phyloP scores from a whole-genome alignment of 345 rosid genomes.

The Excoecaria cochinchinensis region DNA sequence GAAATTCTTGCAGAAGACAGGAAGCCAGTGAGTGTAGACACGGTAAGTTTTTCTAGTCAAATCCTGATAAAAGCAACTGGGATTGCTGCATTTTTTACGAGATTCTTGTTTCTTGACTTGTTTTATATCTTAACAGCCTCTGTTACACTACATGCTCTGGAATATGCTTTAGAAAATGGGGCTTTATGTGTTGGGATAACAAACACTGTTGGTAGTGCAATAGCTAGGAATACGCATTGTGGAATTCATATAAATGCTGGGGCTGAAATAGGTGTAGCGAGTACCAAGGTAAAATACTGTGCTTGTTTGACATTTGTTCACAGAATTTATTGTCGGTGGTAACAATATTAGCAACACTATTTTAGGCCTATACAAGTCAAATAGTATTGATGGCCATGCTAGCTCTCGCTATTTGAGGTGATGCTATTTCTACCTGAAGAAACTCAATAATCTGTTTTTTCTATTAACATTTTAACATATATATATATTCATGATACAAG shows the following conservation, averaged over 20 bases:
- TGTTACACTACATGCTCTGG: slow-evolving; percentile 76
- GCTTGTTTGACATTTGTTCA: not conserved
- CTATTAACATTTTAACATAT: too few relatives aligned
- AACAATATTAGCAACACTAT: slow-evolving; percentile 1
- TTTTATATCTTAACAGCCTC: slow-evolving; percentile 49
- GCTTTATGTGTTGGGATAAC: slow-evolving; percentile 97
- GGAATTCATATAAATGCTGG: slow-evolving; percentile 97
- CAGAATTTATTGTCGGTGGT: slow-evolving; percentile 6
- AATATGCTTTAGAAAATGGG: slow-evolving; percentile 81
- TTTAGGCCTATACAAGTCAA: slow-evolving; percentile 96
- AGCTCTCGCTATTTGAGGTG: slow-evolving; percentile 89
- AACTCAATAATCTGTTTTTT: too few relatives aligned
- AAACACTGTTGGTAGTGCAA: slow-evolving; percentile 93
- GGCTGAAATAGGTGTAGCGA: slow-evolving; percentile 95
- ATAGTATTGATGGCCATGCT: slow-evolving; percentile 96
- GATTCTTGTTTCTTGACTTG: not conserved
- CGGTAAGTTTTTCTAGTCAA: slow-evolving; percentile 39
- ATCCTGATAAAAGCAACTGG: not conserved
- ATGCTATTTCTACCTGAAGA: slow-evolving; percentile 79
- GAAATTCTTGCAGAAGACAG: slow-evolving; percentile 76
- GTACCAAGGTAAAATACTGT: slow-evolving; percentile 69
- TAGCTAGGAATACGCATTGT: slow-evolving; percentile 86
- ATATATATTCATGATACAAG: too few relatives aligned
- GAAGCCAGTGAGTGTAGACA: slow-evolving; percentile 67
- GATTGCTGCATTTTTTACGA: not conserved